Conservation (phyloP, 192 early-diverging fungal genomes). For the Backusella tuberculispora region DNA sequence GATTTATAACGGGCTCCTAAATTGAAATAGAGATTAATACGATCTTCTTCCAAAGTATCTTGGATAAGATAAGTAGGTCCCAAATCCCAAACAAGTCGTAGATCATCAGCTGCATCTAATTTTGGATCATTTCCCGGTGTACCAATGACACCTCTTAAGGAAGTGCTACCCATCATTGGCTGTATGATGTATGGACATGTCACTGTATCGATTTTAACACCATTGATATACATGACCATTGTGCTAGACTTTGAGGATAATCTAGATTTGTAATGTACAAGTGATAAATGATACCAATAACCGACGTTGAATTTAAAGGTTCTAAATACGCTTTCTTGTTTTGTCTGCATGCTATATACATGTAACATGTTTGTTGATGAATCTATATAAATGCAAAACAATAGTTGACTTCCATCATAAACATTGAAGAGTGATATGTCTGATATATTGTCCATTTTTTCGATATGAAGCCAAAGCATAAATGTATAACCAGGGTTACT, state of each 20-base stretch:
- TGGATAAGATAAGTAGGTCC: constrained; percentile 68
- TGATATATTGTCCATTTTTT: constrained; percentile 51
- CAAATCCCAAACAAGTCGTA: constrained; percentile 58
- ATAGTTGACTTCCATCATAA: constrained; percentile 50
- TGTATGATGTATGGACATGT: constrained; percentile 60
- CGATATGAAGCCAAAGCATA: constrained; percentile 63
- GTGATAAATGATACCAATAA: constrained; percentile 68
- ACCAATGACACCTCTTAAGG: constrained; percentile 52
- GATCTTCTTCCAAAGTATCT: constrained; percentile 63
- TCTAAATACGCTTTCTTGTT: constrained; percentile 52
- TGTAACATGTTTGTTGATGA: constrained; percentile 49
- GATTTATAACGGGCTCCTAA: constrained; percentile 66
- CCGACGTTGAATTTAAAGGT: constrained; percentile 56
- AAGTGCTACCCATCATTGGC: constrained; percentile 34
- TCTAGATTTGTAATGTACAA: constrained; percentile 65
- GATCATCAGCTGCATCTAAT: constrained; percentile 17
- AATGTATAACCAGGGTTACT: constrained; percentile 60
- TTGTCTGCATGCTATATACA: constrained; percentile 46
- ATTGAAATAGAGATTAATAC: constrained; percentile 63
- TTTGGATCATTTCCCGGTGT: constrained; percentile 21
- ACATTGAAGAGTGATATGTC: constrained; percentile 52
- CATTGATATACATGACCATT: constrained; percentile 67
- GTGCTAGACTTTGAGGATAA: constrained; percentile 47
- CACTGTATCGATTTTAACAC: constrained; percentile 53
- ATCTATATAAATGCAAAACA: constrained; percentile 51